Evolutionary conservation across 148 eudicot species (phyloP).

Genomic region (Persicaria tinctoria): DNA sequence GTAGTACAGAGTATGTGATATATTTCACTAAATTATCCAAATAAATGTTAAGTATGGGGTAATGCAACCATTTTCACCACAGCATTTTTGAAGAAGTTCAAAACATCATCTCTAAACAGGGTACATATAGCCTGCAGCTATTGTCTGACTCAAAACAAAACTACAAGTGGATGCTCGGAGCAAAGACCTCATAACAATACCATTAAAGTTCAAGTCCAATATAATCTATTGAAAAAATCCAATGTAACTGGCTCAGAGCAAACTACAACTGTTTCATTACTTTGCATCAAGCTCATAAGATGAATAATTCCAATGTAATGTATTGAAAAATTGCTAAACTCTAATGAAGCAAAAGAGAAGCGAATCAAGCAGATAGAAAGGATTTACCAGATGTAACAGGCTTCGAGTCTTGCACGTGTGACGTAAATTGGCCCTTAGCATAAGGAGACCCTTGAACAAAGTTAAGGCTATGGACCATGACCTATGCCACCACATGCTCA

Average conservation of each 20-base stretch:
- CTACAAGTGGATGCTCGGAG: neutral
- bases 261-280: neutral
- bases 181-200: neutral
- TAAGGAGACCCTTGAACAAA: conserved; percentile 31
- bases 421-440: neutral
- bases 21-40: neutral
- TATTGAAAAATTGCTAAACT: neutral
- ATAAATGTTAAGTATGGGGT: neutral
- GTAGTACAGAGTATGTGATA: too few relatives aligned
- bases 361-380: neutral
- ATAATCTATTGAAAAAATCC: too few relatives aligned
- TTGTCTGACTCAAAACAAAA: neutral
- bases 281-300: neutral
- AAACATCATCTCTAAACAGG: neutral
- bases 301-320: too few relatives aligned
- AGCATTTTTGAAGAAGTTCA: neutral
- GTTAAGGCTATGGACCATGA: conserved; percentile 35
- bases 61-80: neutral
- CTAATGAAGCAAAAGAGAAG: neutral
- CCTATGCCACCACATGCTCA: conserved; percentile 20
- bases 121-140: neutral
- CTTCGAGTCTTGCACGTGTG: conserved; percentile 11
- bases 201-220: neutral
- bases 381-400: neutral
- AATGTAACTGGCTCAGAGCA: too few relatives aligned